Base-by-base conservation (phyloP, 1,284 basidiomycete species). In the Microbotryum lychnidis-dioicae region DNA sequence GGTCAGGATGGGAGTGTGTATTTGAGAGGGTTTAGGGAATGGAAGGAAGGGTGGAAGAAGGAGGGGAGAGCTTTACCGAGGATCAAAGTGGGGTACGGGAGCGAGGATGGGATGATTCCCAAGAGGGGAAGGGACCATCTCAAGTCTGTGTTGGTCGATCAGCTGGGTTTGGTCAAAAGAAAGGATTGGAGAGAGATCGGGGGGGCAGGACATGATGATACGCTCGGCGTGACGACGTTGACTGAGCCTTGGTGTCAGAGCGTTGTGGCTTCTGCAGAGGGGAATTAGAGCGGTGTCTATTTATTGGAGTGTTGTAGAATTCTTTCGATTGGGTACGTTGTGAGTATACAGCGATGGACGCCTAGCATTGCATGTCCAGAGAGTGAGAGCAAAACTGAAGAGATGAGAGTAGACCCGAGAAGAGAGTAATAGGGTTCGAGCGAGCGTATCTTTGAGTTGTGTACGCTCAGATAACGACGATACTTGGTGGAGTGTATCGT, bases 401-500 rank as follows among this genome's bases (percentile, higher is more conserved):
- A 1, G 37, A 37, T 12, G 12, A 16, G 37, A 16, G 10, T 12
- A 42, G 37, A 42, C 37, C 14, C 12, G 16, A 42, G 37, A 14
- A 42, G 37, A 42, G 37, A 37, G 37, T 12, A 12, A 42, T 1
- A 31, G 31, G 31, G 2, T 12, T 42, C 37, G 12, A 42, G 12
- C 37, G 37, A 16, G 37, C 37, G 37, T 10, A 16, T 42, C 37
- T 42, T 42, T 4, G 37, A 3, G 37, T 9, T 12, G 37, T 42
- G 12, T 42, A 16, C 16, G 37, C 37, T 42, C 37, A 77, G 63
- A 80, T 72, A 23, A 81, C 78, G 60, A 79, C 77, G 64, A 80
- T 77, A 65, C 74, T 77, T 61, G 70, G 80, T 33, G 86, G 81
- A 67, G 83, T 84, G 79, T 91, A 91, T 73, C 84, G 83, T 64